Evolutionary conservation across 2,329 filamentous ascomycete species (phyloP).

Genomic region (Microcera coccophila): DNA sequence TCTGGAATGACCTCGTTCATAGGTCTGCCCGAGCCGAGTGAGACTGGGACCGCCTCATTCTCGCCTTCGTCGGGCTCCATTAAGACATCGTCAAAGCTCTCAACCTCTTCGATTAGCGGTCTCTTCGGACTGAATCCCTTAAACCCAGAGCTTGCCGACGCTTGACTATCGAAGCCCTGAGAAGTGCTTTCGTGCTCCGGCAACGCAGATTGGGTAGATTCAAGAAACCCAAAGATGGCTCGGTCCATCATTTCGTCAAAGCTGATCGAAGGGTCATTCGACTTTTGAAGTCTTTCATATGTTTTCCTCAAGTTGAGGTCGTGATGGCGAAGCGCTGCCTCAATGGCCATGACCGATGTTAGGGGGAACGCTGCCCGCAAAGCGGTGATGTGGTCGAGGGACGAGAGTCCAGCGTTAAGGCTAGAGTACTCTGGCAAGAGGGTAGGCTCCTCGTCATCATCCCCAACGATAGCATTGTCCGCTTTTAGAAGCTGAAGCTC

Average conservation of each 20-base stretch:
- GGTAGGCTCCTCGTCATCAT: background rate
- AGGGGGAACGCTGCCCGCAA: slow-evolving; percentile 43
- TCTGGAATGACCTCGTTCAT: slow-evolving; percentile 7
- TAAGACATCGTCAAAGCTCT: too few relatives aligned
- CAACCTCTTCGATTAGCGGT: slow-evolving; percentile 30
- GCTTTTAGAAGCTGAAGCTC: slow-evolving; percentile 43
- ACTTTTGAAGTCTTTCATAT: slow-evolving; percentile 35
- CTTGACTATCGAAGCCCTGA: slow-evolving; percentile 7
- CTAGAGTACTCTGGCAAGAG: background rate
- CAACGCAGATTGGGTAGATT: slow-evolving; percentile 2
- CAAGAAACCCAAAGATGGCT: slow-evolving; percentile 16
- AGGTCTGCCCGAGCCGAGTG: too few relatives aligned
- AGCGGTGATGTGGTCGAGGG: slow-evolving; percentile 32
- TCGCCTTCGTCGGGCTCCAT: too few relatives aligned
- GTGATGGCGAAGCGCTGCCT: slow-evolving; percentile 34
- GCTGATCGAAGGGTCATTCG: slow-evolving; percentile 30
- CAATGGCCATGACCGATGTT: slow-evolving; percentile 33
- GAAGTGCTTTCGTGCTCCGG: slow-evolving; percentile 3
- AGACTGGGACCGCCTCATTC: too few relatives aligned
- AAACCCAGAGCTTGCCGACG: slow-evolving; percentile 9
- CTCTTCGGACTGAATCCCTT: slow-evolving; percentile 10
- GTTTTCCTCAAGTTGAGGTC: slow-evolving; percentile 34
- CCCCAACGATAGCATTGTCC: slow-evolving; percentile 32
- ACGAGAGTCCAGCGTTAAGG: slow-evolving; percentile 12
- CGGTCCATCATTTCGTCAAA: slow-evolving; percentile 34